Evolutionary conservation across 306 rosid genomes (phyloP), one percentile per base, ranked within the genome.

Genomic region (Rubus parviflorus): DNA sequence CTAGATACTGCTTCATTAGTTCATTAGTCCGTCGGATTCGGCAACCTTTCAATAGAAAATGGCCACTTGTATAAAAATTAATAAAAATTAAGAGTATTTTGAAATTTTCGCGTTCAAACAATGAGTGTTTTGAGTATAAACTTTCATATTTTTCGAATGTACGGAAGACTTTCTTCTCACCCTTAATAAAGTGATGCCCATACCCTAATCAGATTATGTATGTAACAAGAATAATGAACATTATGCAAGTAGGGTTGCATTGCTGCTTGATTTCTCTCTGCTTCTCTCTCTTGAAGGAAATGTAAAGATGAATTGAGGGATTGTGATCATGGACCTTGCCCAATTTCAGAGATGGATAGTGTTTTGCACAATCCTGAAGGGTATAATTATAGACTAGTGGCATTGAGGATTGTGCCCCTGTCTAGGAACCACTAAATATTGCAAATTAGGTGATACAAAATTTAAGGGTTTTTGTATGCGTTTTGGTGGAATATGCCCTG

Each of bases 401-500:
- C 85, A 41, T 76, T 77, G 89, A 71, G 74, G 73, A 58, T 4
- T 61, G 86, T 64, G 85, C 77, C 76, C 54, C 58, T 69, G 38
- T 49, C 37, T 73, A 13, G 74, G 41, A 64, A 42, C 19, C 45
- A 48, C 25, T 57, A 57, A 72, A 60, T n/a, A n/a, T n/a, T 68
- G 60, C 30, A 35, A 70, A 56, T 77, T 65, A 37, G 62, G 72
- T 68, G 62, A 67, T 68, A 69, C 63, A 41, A 60, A 78, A 58
- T 37, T 37, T 8, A 5, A 62, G 61, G 56, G 53, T 10, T 35
- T 61, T 73, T 35, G 57, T 77, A 57, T 52, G 17, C 60, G 79
- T 70, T 80, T 72, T 67, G 77, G 73, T 38, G 81, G 89, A 58
- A 78, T 81, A 86, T 77, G 81, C 81, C 53, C 84, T 15, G 47